Percentiles rank a stretch among this genome's conserved stretches.
phyloP scores from a whole-genome alignment of 345 rosid species.

The Eucalyptus marginata region DNA sequence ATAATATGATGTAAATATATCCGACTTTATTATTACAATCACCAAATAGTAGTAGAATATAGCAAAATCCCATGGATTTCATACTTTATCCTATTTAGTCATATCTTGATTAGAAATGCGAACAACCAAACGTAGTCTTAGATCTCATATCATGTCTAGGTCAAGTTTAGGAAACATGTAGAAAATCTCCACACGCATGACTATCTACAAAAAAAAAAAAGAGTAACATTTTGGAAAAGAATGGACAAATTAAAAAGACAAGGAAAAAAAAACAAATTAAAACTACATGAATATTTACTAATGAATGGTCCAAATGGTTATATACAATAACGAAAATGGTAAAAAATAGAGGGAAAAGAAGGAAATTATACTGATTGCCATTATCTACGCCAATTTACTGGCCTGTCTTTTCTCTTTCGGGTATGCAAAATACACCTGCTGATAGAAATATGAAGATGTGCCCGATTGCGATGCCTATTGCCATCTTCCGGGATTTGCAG shows the following conservation, averaged over 20 bases:
- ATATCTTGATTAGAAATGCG: too few relatives aligned
- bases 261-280: not conserved
- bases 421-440: not conserved
- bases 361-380: too few relatives aligned
- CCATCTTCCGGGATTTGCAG: not conserved
- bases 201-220: not conserved
- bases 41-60: too few relatives aligned
- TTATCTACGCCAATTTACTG: too few relatives aligned
- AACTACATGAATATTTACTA: not conserved
- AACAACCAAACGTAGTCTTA: too few relatives aligned
- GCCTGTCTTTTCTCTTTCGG: not conserved
- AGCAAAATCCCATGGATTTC: too few relatives aligned
- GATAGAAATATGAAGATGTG: not conserved
- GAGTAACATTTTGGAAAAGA: not conserved
- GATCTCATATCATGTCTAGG: accelerated
- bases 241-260: not conserved
- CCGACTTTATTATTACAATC: too few relatives aligned
- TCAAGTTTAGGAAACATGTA: not conserved
- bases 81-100: too few relatives aligned
- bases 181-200: not conserved
- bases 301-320: not conserved
- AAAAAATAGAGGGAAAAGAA: not conserved
- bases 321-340: not conserved
- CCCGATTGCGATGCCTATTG: not conserved
- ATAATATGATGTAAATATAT: too few relatives aligned